Conservation (phyloP, 2,329 filamentous ascomycete genomes). For the Fonsecaea multimorphosa region DNA sequence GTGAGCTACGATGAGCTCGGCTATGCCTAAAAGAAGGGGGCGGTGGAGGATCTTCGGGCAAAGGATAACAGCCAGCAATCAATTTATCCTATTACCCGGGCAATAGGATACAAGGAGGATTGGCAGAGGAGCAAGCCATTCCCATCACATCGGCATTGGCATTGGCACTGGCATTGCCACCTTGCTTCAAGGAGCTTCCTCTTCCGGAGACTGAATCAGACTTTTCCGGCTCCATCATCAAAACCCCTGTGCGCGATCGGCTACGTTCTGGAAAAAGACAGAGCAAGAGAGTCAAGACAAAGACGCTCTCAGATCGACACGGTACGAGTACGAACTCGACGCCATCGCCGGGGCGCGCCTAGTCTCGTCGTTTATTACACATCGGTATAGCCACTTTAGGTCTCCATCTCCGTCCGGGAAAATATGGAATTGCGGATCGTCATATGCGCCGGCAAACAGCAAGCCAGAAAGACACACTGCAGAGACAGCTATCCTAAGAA, state of each 20-base stretch:
- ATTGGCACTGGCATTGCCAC: not conserved
- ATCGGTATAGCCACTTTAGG: not conserved
- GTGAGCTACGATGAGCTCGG: not conserved
- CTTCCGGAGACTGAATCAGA: slow-evolving; percentile 4
- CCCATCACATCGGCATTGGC: no score
- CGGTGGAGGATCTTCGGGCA: slow-evolving; percentile 8
- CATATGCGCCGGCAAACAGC: not conserved
- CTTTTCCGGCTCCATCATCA: not conserved
- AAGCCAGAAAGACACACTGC: not conserved
- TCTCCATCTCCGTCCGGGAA: slow-evolving; percentile 10
- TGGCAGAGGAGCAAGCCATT: no score
- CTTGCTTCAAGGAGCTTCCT: not conserved
- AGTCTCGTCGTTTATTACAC: not conserved
- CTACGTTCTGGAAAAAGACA: slow-evolving; percentile 6
- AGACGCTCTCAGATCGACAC: not conserved
- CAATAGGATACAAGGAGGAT: no score
- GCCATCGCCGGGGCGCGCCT: slow-evolving; percentile 1
- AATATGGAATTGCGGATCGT: not conserved
- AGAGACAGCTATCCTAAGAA: not conserved
- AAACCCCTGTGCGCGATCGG: not conserved
- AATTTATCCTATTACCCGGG: slow-evolving; percentile 33
- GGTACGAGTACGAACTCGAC: slow-evolving; percentile 1
- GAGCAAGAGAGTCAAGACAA: not conserved
- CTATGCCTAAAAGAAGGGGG: not conserved
- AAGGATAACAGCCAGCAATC: not conserved